Evolutionary conservation across 1,284 basidiomycete genomes (phyloP).

Genomic region (Leccinum colubrinum): DNA sequence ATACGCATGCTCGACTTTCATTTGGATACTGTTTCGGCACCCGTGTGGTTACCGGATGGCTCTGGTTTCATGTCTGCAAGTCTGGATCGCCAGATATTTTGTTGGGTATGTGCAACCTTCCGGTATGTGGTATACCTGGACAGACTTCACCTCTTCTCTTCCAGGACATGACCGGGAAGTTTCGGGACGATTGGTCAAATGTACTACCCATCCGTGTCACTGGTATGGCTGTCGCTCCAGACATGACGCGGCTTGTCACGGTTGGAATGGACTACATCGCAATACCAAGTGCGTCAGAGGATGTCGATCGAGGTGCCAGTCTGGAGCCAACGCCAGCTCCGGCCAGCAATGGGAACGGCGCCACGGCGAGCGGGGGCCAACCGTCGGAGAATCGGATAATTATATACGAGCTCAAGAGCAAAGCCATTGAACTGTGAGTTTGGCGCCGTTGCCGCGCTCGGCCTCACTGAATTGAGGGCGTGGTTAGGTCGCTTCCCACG

Average conservation of each 20-base stretch:
- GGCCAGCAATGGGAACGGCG: slow-evolving; percentile 37
- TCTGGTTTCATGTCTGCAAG: slow-evolving; percentile 89
- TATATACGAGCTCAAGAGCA: slow-evolving; percentile 71
- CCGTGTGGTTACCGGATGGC: slow-evolving; percentile 88
- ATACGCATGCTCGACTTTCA: slow-evolving; percentile 70
- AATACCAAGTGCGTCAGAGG: slow-evolving; percentile 27
- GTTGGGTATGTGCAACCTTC: slow-evolving; percentile 66
- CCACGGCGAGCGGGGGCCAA: slow-evolving; percentile 37
- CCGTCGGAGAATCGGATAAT: slow-evolving; percentile 63
- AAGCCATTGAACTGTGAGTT: slow-evolving; percentile 42
- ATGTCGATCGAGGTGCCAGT: slow-evolving; percentile 28
- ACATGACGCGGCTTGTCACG: slow-evolving; percentile 80
- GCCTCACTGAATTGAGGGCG: slow-evolving; percentile 19
- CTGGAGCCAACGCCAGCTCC: slow-evolving; percentile 39
- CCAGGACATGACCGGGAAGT: slow-evolving; percentile 73
- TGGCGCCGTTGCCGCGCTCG: too few relatives aligned
- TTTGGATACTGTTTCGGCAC: slow-evolving; percentile 80
- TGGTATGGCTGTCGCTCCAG: slow-evolving; percentile 86
- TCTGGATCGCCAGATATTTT: slow-evolving; percentile 84
- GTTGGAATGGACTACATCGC: slow-evolving; percentile 65
- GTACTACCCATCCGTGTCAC: slow-evolving; percentile 77
- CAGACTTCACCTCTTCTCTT: slow-evolving; percentile 15
- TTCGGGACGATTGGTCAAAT: slow-evolving; percentile 66
- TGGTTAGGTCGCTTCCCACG: too few relatives aligned
- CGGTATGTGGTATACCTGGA: slow-evolving; percentile 2